phyloP scores from a whole-genome alignment of 1,284 basidiomycete genomes.

The Pseudozyma pruni region DNA sequence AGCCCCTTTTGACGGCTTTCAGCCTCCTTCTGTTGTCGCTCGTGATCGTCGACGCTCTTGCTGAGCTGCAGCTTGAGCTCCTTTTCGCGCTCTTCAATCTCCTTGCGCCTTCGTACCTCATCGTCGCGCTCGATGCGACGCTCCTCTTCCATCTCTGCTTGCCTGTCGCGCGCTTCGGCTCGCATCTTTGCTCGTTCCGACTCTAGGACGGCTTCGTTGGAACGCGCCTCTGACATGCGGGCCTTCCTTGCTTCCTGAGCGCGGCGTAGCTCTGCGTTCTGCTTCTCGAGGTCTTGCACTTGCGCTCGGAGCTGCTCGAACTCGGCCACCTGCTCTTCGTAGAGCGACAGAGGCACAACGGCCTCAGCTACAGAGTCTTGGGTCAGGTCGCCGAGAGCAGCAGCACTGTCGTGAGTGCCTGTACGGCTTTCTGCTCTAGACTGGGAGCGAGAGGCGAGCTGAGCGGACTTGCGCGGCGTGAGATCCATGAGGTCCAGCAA shows the following conservation, averaged over 20 bases:
- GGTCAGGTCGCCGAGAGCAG: slow-evolving; percentile 19
- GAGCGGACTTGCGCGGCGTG: slow-evolving; percentile 43
- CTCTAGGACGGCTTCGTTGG: slow-evolving; percentile 43
- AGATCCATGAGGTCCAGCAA: slow-evolving; percentile 56
- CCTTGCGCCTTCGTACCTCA: slow-evolving; percentile 56
- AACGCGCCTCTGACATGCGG: slow-evolving; percentile 36
- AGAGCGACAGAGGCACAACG: slow-evolving; percentile 59
- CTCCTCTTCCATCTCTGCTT: slow-evolving; percentile 69
- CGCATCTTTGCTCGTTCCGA: slow-evolving; percentile 71
- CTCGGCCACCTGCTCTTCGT: slow-evolving; percentile 65
- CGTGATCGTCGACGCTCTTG: slow-evolving; percentile 71
- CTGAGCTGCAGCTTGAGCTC: slow-evolving; percentile 58
- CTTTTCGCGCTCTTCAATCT: slow-evolving; percentile 49
- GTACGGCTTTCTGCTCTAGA: slow-evolving; percentile 46
- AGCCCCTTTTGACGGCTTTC: slow-evolving; percentile 38
- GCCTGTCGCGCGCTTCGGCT: slow-evolving; percentile 72
- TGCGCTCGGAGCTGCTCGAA: slow-evolving; percentile 65
- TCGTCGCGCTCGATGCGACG: slow-evolving; percentile 54
- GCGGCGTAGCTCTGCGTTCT: slow-evolving; percentile 43
- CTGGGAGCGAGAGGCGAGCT: slow-evolving; percentile 32
- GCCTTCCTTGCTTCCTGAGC: slow-evolving; percentile 40
- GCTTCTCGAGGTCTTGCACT: slow-evolving; percentile 43
- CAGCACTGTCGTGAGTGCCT: slow-evolving; percentile 8
- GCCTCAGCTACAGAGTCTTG: slow-evolving; percentile 50
- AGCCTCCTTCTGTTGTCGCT: slow-evolving; percentile 69